phyloP scores from a whole-genome alignment of 768 basidiomycete species.

The Baorangia bicolor region DNA sequence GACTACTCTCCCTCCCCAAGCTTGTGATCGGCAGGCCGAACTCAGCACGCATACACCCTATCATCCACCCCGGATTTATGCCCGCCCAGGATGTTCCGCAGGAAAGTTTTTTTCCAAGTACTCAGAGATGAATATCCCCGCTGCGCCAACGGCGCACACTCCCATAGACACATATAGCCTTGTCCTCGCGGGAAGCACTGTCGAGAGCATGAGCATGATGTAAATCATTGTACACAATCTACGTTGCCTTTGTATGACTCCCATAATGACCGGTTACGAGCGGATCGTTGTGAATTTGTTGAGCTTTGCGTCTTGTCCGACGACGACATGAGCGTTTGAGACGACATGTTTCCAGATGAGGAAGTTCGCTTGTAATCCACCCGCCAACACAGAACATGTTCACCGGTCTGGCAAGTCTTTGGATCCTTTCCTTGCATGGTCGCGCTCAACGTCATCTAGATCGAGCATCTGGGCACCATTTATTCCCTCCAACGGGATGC shows the following conservation, averaged over 20 bases:
- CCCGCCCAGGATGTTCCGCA: background rate
- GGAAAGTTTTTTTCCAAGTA: constrained; percentile 47
- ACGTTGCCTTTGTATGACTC: constrained; percentile 44
- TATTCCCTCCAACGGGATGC: constrained; percentile 58
- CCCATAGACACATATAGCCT: constrained; percentile 52
- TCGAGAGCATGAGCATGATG: constrained; percentile 10
- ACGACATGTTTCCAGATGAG: background rate
- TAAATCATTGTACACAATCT: background rate
- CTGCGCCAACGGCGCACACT: constrained; percentile 44
- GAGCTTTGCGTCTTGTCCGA: constrained; percentile 1
- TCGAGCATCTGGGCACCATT: constrained; percentile 87
- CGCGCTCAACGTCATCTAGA: constrained; percentile 44
- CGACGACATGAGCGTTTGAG: constrained; percentile 17
- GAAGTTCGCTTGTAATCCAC: background rate
- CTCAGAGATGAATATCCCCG: constrained; percentile 50
- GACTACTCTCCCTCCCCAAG: background rate
- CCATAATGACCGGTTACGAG: constrained; percentile 34
- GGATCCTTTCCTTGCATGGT: background rate
- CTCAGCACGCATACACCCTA: constrained; percentile 6
- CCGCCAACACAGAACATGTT: constrained; percentile 49
- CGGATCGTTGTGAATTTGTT: constrained; percentile 4
- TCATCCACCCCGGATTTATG: background rate
- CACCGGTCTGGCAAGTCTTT: constrained; percentile 66
- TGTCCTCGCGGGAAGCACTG: constrained; percentile 55
- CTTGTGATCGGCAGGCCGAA: constrained; percentile 16